These are phyloP conservation scores for Clavariopsis aquatica DNA, from an alignment of 495 filamentous ascomycete species.

Conservation along the genomic window DNA sequence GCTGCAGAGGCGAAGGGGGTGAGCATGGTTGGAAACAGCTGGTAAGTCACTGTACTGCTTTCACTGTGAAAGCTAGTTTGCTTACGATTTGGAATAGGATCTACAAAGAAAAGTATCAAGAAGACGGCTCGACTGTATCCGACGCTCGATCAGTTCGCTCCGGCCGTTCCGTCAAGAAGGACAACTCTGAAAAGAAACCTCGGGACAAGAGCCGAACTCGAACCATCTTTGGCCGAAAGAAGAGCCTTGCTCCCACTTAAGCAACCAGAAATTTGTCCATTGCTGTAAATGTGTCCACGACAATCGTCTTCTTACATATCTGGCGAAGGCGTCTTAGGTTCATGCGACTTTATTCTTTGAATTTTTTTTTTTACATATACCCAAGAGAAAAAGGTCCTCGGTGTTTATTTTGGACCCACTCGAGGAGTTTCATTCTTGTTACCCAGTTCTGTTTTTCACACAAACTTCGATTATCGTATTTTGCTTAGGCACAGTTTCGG, in stretches of 20 bases:
- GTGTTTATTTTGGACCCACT: conserved; percentile 7
- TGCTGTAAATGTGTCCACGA: conserved; percentile 31
- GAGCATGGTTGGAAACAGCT: conserved; percentile 97
- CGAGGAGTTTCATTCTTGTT: conserved; percentile 1
- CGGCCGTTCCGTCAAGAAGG: conserved; percentile 36
- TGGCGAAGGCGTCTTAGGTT: conserved; percentile 28
- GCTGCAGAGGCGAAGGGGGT: conserved; percentile 89
- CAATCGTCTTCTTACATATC: conserved; percentile 1
- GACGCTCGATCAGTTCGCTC: conserved; percentile 44
- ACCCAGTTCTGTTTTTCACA: not conserved
- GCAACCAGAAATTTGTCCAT: not conserved
- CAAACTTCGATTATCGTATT: conserved; percentile 9
- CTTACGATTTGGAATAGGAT: conserved; percentile 61
- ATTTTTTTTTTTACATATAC: conserved; percentile 29
- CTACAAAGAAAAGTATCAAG: conserved; percentile 86
- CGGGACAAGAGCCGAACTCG: conserved; percentile 66
- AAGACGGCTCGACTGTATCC: conserved; percentile 50
- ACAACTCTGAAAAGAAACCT: conserved; percentile 57
- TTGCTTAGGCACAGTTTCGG: conserved; percentile 4
- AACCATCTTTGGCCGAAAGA: conserved; percentile 67
- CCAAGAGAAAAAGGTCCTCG: conserved; percentile 13
- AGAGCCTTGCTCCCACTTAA: conserved; percentile 29
- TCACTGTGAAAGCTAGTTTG: not conserved
- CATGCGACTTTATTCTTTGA: conserved; percentile 1
- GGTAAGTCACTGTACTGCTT: conserved; percentile 57